phyloP scores from a whole-genome alignment of 139 green algal genomes.

The Coelastrella sp. region DNA sequence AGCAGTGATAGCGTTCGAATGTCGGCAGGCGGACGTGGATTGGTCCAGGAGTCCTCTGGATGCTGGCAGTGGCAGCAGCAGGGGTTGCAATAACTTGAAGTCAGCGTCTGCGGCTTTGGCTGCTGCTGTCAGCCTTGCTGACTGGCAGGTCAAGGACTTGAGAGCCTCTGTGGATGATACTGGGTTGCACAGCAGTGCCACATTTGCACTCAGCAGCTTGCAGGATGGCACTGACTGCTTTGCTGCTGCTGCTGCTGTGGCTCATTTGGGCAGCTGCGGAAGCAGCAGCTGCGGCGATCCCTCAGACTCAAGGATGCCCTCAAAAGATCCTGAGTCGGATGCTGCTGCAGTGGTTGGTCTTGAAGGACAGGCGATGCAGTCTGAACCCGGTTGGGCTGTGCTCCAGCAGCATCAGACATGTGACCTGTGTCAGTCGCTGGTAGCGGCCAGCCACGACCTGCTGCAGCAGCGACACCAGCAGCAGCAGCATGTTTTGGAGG shows the following conservation, averaged over 20 bases:
- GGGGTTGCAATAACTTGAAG: neutral
- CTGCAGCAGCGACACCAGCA: too few relatives aligned
- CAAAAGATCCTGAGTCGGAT: too few relatives aligned
- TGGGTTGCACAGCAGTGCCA: neutral
- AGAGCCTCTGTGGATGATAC: neutral
- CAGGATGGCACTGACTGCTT: neutral
- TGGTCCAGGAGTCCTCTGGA: neutral
- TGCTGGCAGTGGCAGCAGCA: neutral
- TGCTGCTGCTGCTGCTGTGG: constrained; percentile 6
- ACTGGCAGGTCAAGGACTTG: neutral
- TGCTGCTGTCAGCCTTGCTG: neutral
- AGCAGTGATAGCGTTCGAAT: neutral
- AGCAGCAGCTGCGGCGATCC: too few relatives aligned
- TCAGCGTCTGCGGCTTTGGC: neutral
- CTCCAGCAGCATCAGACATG: too few relatives aligned
- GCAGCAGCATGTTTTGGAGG: neutral
- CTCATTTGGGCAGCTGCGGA: too few relatives aligned
- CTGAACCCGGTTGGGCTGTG: too few relatives aligned
- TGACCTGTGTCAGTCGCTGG: too few relatives aligned
- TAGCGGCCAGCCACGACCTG: too few relatives aligned
- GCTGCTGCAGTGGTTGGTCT: too few relatives aligned
- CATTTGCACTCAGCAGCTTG: neutral
- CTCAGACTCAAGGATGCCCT: too few relatives aligned
- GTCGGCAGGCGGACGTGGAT: neutral
- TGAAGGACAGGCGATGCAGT: too few relatives aligned